These are phyloP conservation scores for Aspergillus pseudoviridinutans DNA, from an alignment of 2,329 filamentous ascomycete species.

Conservation along the genomic window DNA sequence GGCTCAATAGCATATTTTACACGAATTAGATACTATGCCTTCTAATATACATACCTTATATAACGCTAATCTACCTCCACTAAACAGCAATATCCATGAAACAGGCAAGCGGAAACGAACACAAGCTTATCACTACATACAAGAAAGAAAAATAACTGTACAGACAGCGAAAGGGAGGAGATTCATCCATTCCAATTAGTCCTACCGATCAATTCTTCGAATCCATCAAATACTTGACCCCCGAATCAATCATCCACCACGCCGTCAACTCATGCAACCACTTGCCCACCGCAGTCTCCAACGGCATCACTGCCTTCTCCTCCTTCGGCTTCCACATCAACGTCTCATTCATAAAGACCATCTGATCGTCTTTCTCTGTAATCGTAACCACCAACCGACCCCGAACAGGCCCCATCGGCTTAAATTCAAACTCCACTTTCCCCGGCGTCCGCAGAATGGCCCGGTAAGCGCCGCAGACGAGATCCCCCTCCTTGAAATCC, in stretches of 20 bases:
- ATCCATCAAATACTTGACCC: conserved; percentile 26
- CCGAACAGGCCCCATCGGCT: conserved; percentile 9
- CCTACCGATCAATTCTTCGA: conserved; percentile 8
- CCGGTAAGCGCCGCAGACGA: conserved; percentile 31
- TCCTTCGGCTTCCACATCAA: conserved; percentile 27
- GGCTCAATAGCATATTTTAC: too few species aligned
- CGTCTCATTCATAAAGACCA: conserved; percentile 27
- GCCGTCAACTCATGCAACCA: conserved; percentile 32
- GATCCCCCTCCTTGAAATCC: conserved; percentile 28
- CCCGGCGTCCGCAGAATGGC: conserved; percentile 21
- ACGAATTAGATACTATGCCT: too few species aligned
- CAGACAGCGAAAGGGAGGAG: background rate
- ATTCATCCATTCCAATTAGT: background rate
- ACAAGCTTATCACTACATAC: background rate
- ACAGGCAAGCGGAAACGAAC: too few species aligned
- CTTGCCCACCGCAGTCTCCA: conserved; percentile 24
- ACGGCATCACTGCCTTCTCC: conserved; percentile 19
- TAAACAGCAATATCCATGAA: too few species aligned
- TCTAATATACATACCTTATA: too few species aligned
- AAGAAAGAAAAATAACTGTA: background rate
- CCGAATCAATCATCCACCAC: conserved; percentile 37
- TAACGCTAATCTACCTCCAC: too few species aligned
- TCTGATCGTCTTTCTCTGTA: conserved; percentile 10
- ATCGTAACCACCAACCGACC: conserved; percentile 26
- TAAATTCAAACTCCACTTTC: conserved; percentile 32